A percentile compares a stretch with the other conserved stretches of the same genome.
Evolutionary conservation across 345 rosid species (phyloP).

Genomic region (Syzygium aqueum): DNA sequence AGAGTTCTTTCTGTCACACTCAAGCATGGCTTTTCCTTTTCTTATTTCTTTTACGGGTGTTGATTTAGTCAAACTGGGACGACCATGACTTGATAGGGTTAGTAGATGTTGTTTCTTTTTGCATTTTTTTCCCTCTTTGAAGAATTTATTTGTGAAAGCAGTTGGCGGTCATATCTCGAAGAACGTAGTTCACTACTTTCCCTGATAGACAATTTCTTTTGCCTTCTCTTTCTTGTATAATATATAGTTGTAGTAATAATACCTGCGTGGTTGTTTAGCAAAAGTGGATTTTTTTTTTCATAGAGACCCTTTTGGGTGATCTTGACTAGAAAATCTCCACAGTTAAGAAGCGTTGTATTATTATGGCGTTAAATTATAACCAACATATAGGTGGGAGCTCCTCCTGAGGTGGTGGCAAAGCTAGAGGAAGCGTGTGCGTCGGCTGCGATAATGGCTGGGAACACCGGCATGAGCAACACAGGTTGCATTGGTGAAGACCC

Average conservation of each 20-base stretch:
- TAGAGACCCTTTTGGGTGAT: background rate
- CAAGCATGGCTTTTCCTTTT: background rate
- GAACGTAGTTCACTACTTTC: background rate
- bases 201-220: background rate
- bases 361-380: background rate
- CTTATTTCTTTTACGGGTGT: background rate
- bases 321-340: background rate
- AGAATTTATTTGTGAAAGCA: background rate
- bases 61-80: background rate
- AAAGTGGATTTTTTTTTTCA: background rate
- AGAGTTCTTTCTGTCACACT: background rate
- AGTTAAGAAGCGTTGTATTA: background rate
- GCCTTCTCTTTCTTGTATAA: background rate
- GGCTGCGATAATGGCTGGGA: constrained; percentile 36
- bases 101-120: background rate
- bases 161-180: background rate
- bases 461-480: constrained; percentile 4
- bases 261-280: background rate
- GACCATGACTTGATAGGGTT: background rate
- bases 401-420: constrained; percentile 74
- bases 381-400: constrained; percentile 76
- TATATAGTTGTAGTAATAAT: background rate
- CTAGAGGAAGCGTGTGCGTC: constrained; percentile 75
- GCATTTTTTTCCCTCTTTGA: background rate
- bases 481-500: constrained; percentile 80